A percentile compares a stretch with the other conserved stretches of the same genome.
These are phyloP conservation scores for Tuber melanosporum DNA, from an alignment of 495 filamentous ascomycete species.

Conservation along the genomic window DNA sequence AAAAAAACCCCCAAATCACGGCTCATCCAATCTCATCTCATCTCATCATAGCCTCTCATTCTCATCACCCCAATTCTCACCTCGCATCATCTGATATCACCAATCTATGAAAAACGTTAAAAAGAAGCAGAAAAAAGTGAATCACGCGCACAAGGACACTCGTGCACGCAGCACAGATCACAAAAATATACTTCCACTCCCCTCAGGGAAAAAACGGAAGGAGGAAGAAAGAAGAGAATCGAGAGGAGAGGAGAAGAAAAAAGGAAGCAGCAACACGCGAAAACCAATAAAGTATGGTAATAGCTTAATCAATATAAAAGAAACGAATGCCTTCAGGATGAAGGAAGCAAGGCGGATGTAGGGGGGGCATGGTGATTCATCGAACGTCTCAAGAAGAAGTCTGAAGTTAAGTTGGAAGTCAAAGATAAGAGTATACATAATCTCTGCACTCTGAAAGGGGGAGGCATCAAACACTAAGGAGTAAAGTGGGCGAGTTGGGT, in stretches of 20 bases:
- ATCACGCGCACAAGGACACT: neutral
- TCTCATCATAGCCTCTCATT: neutral
- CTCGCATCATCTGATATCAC: neutral
- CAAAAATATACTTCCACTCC: neutral
- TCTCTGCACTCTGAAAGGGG: neutral
- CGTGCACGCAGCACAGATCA: neutral
- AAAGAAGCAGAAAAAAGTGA: neutral
- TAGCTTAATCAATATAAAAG: slow-evolving; percentile 2
- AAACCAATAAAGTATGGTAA: neutral
- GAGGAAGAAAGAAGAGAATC: neutral
- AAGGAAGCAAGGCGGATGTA: neutral
- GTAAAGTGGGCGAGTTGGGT: neutral
- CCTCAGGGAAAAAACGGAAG: neutral
- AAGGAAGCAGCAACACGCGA: neutral
- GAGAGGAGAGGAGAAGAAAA: neutral
- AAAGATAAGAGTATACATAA: neutral
- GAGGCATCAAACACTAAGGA: neutral
- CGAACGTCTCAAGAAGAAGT: neutral
- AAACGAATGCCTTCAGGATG: neutral
- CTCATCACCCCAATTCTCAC: neutral
- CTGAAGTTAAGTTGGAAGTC: neutral
- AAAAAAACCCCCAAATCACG: neutral
- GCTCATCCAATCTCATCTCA: neutral
- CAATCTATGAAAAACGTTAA: neutral
- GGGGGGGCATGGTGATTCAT: neutral